These are phyloP conservation scores for Fraxinus xanthoxyloides DNA, from an alignment of 305 asterid species.

Conservation along the genomic window DNA sequence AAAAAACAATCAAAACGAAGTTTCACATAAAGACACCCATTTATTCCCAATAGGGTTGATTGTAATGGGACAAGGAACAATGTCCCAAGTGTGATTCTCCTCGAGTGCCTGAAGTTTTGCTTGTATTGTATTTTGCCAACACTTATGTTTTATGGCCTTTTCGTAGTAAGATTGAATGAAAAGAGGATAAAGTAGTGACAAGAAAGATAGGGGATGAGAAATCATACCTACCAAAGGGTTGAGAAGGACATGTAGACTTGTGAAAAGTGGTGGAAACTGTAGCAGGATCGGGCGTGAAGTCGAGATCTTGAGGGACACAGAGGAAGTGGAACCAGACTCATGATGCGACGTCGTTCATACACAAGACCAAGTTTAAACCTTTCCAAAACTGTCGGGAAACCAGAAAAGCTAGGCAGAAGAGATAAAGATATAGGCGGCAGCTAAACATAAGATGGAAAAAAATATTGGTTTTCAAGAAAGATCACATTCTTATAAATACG, in stretches of 20 bases:
- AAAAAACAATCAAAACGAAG: neutral
- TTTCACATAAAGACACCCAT: neutral
- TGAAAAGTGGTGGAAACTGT: neutral
- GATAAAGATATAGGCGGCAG: neutral
- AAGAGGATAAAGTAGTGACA: neutral
- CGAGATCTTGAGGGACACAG: neutral
- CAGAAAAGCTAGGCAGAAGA: neutral
- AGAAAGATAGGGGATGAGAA: neutral
- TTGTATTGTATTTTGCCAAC: neutral
- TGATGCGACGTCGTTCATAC: neutral
- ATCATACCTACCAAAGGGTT: neutral
- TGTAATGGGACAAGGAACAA: neutral
- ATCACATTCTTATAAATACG: neutral
- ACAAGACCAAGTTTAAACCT: neutral
- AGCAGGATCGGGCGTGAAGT: neutral
- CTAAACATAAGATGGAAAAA: neutral
- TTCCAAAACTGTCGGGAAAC: neutral
- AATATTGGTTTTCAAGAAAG: neutral
- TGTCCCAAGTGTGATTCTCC: no score
- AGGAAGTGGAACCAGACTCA: neutral
- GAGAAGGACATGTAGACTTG: neutral
- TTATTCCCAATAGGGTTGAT: no score
- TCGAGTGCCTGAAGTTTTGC: neutral
- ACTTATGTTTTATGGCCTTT: neutral
- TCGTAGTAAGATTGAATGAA: neutral